Conservation (phyloP, 192 early-diverging fungal genomes). For the Entrophospora sp. region DNA sequence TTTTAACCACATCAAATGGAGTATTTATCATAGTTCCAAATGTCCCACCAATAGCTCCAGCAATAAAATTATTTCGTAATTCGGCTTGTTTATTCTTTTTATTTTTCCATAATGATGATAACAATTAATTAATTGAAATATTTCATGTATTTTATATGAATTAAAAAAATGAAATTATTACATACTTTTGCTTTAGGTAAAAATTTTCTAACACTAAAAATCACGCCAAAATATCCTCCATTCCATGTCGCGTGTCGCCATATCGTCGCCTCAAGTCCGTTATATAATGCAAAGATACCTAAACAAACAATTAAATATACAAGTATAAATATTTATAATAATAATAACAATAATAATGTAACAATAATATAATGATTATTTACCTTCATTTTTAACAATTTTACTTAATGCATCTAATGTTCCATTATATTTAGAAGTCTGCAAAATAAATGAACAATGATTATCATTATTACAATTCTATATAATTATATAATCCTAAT, state of each 20-base stretch:
- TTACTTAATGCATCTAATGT: slow-evolving; percentile 73
- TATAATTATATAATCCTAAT: too few species aligned
- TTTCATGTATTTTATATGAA: neutral
- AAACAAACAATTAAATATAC: neutral
- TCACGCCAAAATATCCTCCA: slow-evolving; percentile 91
- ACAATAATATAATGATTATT: neutral
- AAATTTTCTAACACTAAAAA: slow-evolving; percentile 55
- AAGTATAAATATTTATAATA: too few species aligned
- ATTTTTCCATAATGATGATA: too few species aligned
- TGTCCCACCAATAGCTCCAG: slow-evolving; percentile 88
- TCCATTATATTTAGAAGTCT: slow-evolving; percentile 76
- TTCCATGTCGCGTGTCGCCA: slow-evolving; percentile 96
- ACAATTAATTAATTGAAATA: too few species aligned
- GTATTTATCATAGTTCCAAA: slow-evolving; percentile 90
- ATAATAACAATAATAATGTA: too few species aligned
- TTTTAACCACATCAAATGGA: slow-evolving; percentile 96
- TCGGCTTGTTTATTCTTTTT: slow-evolving; percentile 59
- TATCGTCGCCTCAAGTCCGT: slow-evolving; percentile 87
- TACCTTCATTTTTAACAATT: slow-evolving; percentile 74
- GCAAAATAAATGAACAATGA: neutral
- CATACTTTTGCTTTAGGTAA: slow-evolving; percentile 69
- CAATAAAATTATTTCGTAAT: slow-evolving; percentile 78
- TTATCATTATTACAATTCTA: neutral
- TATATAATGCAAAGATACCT: slow-evolving; percentile 70
- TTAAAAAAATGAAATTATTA: neutral